Evolutionary conservation across 108 stramenopile genomes (phyloP), one percentile per base, ranked within the genome.

Genomic region (Hondaea fermentalgiana): DNA sequence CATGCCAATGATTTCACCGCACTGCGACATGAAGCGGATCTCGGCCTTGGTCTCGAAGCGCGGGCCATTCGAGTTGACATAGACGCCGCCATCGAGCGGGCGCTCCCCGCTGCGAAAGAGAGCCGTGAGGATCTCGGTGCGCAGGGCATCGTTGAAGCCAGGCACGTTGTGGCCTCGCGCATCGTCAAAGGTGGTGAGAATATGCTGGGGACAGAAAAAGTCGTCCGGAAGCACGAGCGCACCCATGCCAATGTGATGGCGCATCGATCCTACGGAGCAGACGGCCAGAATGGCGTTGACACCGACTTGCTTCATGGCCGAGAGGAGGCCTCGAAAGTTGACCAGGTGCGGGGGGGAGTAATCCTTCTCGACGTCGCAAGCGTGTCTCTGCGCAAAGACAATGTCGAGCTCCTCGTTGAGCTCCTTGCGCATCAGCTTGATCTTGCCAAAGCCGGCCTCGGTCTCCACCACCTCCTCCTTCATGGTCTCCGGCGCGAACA

Each of bases 11-110:
- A 89, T 25, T 12, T 89, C 87, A 5, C 89, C 89, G 44, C n/a
- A 47, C 17, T 45, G 60, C 23, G 89, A 89, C 35, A 89, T 47
- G 45, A 58, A 45, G 53, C 76, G 76, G 83, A 89, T 87, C 59
- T 89, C 89, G 16, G 89, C 72, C 83, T 89, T 89, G 76, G 89
- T 89, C 83, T 89, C 89, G 57, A 89, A 89, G 44, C 89, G 89
- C 14, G 89, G 89, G 23, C 89, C 89, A 23, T n/a, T 59, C 12
- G 83, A 57, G 87, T 89, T 89, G 43, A 89, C 76, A 57, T 89
- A 89, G 29, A 57, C 51, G 55, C 89, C 89, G 16, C 49, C 89
- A 8, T 42, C 45, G 44, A 47, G 12, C 12, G 60, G 23, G 43
- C 47, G 57, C 55, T 64, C 44, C 57, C 23, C 83, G 59, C 53